Base-by-base conservation (phyloP, 2,329 filamentous ascomycete genomes). In the Xylaria hypoxylon region DNA sequence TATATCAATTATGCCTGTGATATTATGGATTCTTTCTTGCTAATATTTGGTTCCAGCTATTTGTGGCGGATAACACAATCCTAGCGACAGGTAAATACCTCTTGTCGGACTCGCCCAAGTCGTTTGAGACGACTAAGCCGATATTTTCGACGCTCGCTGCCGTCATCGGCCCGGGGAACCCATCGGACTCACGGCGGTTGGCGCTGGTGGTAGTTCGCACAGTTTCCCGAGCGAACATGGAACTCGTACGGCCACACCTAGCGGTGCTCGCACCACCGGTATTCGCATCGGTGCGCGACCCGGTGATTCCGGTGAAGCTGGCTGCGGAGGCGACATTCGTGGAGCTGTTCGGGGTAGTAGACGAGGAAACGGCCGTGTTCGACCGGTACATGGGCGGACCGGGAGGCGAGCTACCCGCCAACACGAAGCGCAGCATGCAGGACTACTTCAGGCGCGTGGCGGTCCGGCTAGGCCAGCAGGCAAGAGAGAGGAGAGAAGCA, bases 401-500 rank as follows among this genome's bases (percentile, higher is more conserved):
- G 1, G 84, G 82, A 5, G 86, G 87, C 57, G 87, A 88, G 2
- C 80, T 97, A 65, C 85, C 89, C 8, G 80, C 92, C 0, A 90
- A 88, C 45, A 89, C 89, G 19, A 96, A 96, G 85, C 87, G 95
- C 72, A 94, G 91, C 78, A 97, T 99, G 91, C 87, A 90, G 65
- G 96, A 99, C 79, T 99, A 99, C 82, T 98, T 98, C 83, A 97
- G 97, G 85, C 86, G 96, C 47, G 92, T 99, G 70, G 93, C 93
- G 1, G 79, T 95, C 75, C 88, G 94, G 72, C 81, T 98, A 22
- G 95, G 92, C n/a, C 87, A 84, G 19, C 96, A 98, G 78, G 94
- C 92, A 1, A 87, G 93, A 68, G 96, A 99, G 82, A 87, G 96
- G 73, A 92, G 89, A 75, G 94, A 97, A 72, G 96, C 96, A 0